A percentile compares a stretch with the other conserved stretches of the same genome.
Evolutionary conservation across 169 alveolate genomes (phyloP).

Genomic region (Prorocentrum cordatum): DNA sequence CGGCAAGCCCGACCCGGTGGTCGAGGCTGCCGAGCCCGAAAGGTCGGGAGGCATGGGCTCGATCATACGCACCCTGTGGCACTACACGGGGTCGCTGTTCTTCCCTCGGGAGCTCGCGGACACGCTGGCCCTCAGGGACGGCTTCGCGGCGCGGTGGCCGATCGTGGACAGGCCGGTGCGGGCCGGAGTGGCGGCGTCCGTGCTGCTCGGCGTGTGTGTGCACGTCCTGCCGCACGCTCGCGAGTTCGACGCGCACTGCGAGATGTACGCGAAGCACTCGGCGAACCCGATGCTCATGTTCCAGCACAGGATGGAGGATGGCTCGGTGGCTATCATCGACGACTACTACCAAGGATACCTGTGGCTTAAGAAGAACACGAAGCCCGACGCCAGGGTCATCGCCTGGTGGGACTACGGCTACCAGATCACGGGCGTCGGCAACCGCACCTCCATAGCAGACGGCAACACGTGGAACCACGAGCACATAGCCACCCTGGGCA

Average conservation of each 20-base stretch:
- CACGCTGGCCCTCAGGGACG: neutral
- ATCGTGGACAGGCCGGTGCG: neutral
- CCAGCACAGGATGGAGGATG: neutral
- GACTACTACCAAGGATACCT: neutral
- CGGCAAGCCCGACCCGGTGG: neutral
- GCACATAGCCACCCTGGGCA: constrained; percentile 63
- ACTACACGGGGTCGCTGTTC: neutral
- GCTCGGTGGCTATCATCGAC: neutral
- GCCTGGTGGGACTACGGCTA: constrained; percentile 71
- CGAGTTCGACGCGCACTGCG: neutral
- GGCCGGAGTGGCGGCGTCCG: neutral
- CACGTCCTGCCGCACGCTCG: neutral
- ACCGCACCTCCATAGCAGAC: constrained; percentile 47
- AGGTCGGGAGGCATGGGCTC: constrained; percentile 28
- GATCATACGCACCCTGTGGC: constrained; percentile 20
- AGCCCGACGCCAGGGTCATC: constrained; percentile 50
- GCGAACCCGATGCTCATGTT: neutral
- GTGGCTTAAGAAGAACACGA: constrained; percentile 60
- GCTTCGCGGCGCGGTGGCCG: neutral
- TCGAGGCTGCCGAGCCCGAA: neutral
- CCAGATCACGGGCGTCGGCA: constrained; percentile 60
- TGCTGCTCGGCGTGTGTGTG: neutral
- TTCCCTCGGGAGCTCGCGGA: neutral
- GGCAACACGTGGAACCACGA: constrained; percentile 68
- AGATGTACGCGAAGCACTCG: neutral